These are phyloP conservation scores for Lactifluus echinatus DNA, from an alignment of 768 basidiomycete species.

Conservation along the genomic window DNA sequence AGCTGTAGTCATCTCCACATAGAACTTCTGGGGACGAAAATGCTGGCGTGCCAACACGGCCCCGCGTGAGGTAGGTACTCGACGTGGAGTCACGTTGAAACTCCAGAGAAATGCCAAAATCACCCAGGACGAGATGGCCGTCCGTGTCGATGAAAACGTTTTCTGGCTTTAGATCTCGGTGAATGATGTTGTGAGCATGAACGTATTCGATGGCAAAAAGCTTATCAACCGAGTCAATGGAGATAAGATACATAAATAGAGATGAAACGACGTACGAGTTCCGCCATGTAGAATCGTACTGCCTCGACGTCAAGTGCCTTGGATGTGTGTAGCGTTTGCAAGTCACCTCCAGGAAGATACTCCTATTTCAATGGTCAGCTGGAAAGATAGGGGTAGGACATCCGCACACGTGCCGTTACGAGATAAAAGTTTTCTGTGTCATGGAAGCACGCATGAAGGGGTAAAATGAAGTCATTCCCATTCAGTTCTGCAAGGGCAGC, in stretches of 20 bases:
- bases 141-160: conserved; percentile 88
- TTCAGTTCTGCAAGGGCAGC: background rate
- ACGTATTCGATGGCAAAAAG: conserved; percentile 34
- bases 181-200: conserved; percentile 94
- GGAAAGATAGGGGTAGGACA: background rate
- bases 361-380: background rate
- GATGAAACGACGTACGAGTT: conserved; percentile 15
- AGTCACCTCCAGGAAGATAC: conserved; percentile 14
- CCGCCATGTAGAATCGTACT: conserved; percentile 14
- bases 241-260: too few species aligned
- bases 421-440: conserved; percentile 12
- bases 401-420: background rate
- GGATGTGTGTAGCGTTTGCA: background rate
- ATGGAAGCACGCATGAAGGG: conserved; percentile 15
- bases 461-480: conserved; percentile 9
- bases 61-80: background rate
- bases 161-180: conserved; percentile 97
- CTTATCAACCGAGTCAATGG: background rate
- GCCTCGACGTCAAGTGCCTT: background rate
- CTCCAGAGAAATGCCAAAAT: conserved; percentile 95
- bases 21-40: conserved; percentile 18
- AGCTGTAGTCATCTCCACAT: background rate
- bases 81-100: conserved; percentile 70
- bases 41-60: conserved; percentile 9
- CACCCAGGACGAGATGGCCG: conserved; percentile 82